A percentile compares a stretch with the other conserved stretches of the same genome.
Evolutionary conservation across 1,284 basidiomycete species (phyloP).

Genomic region (Amylostereum areolatum): DNA sequence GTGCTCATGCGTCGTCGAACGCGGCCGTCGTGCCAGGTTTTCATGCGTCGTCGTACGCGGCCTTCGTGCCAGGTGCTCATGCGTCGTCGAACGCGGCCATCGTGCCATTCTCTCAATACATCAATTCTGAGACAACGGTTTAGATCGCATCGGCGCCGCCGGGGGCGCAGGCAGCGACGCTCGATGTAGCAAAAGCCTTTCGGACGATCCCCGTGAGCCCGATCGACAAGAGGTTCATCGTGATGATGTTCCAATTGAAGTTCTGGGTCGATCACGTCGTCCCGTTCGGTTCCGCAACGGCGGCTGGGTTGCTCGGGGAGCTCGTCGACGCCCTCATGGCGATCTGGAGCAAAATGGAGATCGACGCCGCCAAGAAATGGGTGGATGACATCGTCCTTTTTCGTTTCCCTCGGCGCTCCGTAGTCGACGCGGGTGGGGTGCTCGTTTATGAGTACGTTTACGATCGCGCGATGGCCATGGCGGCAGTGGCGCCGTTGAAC

Average conservation of each 20-base stretch:
- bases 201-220: conserved; percentile 24
- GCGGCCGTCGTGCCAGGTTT: no score
- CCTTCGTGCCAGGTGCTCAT: not conserved
- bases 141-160: conserved; percentile 23
- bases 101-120: not conserved
- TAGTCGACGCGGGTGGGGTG: not conserved
- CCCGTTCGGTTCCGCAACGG: conserved; percentile 25
- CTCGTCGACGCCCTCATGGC: conserved; percentile 24
- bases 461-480: conserved; percentile 21
- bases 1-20: no score
- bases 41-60: no score
- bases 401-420: not conserved
- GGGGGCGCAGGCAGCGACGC: conserved; percentile 25
- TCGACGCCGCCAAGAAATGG: conserved; percentile 23
- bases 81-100: not conserved
- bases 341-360: conserved; percentile 17
- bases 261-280: conserved; percentile 21
- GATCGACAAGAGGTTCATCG: conserved; percentile 19
- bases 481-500: conserved; percentile 2
- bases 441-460: not conserved
- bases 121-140: not conserved
- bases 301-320: conserved; percentile 24
- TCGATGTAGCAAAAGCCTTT: conserved; percentile 28
- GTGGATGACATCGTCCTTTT: conserved; percentile 24
- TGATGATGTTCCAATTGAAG: conserved; percentile 18